These are phyloP conservation scores for Fusarium buharicum DNA, from an alignment of 2,329 filamentous ascomycete species.

Conservation along the genomic window DNA sequence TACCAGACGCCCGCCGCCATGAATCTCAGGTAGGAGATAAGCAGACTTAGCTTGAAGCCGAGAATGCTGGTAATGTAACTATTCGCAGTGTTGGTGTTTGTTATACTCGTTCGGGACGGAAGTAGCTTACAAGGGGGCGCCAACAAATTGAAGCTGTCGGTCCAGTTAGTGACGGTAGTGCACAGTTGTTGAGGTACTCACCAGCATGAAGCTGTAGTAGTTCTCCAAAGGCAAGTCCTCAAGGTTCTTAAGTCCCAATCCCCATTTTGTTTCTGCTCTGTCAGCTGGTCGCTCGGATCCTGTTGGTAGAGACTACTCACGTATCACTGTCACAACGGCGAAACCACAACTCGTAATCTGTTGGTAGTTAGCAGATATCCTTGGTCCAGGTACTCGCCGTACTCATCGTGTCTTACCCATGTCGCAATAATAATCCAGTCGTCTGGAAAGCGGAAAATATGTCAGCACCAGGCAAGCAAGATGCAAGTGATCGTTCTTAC, in stretches of 20 bases:
- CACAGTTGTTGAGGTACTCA: fast-evolving
- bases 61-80: conserved; percentile 57
- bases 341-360: conserved; percentile 51
- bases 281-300: neutral
- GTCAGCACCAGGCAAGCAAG: neutral
- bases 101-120: neutral
- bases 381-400: neutral
- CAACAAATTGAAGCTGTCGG: conserved; percentile 52
- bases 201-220: conserved; percentile 48
- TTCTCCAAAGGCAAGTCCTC: conserved; percentile 53
- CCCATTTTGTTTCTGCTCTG: conserved; percentile 56
- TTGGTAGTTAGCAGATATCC: conserved; percentile 5
- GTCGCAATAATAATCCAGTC: conserved; percentile 35
- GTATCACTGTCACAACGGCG: conserved; percentile 49
- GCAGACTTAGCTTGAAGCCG: conserved; percentile 58
- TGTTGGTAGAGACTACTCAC: conserved; percentile 42
- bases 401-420: conserved; percentile 16
- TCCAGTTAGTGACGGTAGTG: neutral
- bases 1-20: conserved; percentile 52
- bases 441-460: conserved; percentile 12
- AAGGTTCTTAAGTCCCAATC: conserved; percentile 51
- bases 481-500: neutral
- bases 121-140: conserved; percentile 54
- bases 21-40: conserved; percentile 59
- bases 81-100: neutral